Base-by-base conservation (phyloP, 257 asterid species). In the Datura wrightii region DNA sequence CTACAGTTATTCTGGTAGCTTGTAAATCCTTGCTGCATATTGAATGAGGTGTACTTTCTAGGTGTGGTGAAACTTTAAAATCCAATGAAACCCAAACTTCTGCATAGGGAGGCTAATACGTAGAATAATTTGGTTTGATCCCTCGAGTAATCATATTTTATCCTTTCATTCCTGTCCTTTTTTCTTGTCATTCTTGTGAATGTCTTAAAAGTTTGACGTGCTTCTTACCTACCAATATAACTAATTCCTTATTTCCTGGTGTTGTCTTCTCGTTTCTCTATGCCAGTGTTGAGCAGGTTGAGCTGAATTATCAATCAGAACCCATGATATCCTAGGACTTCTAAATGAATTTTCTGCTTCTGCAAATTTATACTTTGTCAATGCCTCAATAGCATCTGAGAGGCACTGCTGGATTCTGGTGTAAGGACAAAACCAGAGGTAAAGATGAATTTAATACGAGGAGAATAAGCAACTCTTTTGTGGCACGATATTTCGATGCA, bases 301-400 rank as follows among this genome's bases (percentile, higher is more conserved):
- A 83, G 71, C 82, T 83, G 86, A 71, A 54, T 83, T 83, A 83
- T 83, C 72, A 52, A 56, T 44, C 70, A 55, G 82, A 71, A 9
- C 79, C 85, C 3, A 83, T 83, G 60, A 42, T 82, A 41, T 42
- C 84, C 83, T 24, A 56, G 46, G 82, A 13, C 14, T 67, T 67
- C 78, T 24, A 15, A 76, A 46, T 48, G 60, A 6, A 48, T 74
- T 74, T 53, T 24, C 46, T 7, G 46, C 31, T 14, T 76, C 63
- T 50, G 62, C 46, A 6, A 13, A 76, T 34, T 31, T 76, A 31
- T 50, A 50, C 7, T 31, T 76, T 24, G 39, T 62, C 39, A 62
- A 24, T 9, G 69, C 15, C 15, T 62, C 39, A 62, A 62, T 62
- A 16, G 41, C 37, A 24, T 24, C 10, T 62, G 69, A 31, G 46